Percentiles rank a stretch among this genome's conserved stretches.
Evolutionary conservation across 371 early-diverging fungal genomes (phyloP).

Genomic region (Haplosporangium sp.): DNA sequence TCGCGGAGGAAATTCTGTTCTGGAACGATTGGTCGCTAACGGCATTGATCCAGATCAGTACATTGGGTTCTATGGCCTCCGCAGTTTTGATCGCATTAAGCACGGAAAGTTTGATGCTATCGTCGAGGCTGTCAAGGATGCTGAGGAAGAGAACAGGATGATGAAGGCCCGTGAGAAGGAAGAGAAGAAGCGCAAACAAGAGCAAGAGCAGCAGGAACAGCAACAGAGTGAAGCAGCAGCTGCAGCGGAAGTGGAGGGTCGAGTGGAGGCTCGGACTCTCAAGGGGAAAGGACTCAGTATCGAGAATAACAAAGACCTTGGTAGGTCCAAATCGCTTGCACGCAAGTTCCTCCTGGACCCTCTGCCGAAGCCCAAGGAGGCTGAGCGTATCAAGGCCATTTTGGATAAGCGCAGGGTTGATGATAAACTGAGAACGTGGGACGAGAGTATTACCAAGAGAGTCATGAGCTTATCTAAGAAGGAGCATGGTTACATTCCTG

Average conservation of each 20-base stretch:
- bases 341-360: conserved; percentile 41
- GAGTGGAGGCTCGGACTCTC: background rate
- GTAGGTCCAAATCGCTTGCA: conserved; percentile 24
- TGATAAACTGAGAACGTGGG: conserved; percentile 31
- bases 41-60: conserved; percentile 80
- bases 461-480: conserved; percentile 39
- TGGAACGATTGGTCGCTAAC: conserved; percentile 64
- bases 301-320: conserved; percentile 10
- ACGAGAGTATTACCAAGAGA: conserved; percentile 50
- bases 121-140: conserved; percentile 32
- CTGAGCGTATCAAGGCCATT: conserved; percentile 33
- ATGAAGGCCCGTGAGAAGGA: no score
- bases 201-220: background rate
- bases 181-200: background rate
- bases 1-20: conserved; percentile 79
- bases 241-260: background rate
- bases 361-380: conserved; percentile 31
- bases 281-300: background rate
- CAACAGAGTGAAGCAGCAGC: conserved; percentile 1
- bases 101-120: conserved; percentile 50
- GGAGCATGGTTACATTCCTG: conserved; percentile 49
- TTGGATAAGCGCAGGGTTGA: conserved; percentile 19
- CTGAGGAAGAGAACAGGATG: conserved; percentile 7
- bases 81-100: conserved; percentile 75
- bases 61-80: conserved; percentile 81